phyloP scores from a whole-genome alignment of 1,284 basidiomycete genomes.

The Cutaneotrichosporon sp. region DNA sequence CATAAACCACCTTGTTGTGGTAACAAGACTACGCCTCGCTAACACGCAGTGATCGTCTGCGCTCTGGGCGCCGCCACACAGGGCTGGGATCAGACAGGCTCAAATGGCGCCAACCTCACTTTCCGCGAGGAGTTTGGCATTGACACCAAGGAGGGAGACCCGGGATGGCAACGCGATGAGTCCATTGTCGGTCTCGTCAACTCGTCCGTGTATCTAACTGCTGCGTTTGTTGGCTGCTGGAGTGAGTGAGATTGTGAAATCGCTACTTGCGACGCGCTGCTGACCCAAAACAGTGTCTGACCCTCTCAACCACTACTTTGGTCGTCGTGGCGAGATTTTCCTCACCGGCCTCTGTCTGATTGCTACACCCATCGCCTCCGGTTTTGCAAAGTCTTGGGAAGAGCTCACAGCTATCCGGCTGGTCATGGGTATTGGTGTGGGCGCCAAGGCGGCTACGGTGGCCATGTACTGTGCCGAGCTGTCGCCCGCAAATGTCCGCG shows the following conservation, averaged over 20 bases:
- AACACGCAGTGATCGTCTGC: conserved; percentile 22
- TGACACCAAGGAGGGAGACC: background rate
- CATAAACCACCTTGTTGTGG: too few species aligned
- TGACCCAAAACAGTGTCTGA: conserved; percentile 52
- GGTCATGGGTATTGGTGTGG: conserved; percentile 45
- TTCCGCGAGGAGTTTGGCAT: conserved; percentile 64
- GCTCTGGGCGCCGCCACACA: conserved; percentile 38
- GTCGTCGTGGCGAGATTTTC: conserved; percentile 72
- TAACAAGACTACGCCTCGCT: background rate
- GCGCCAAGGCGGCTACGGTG: conserved; percentile 51
- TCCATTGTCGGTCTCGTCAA: conserved; percentile 64
- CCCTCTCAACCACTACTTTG: conserved; percentile 64
- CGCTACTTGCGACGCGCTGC: too few species aligned
- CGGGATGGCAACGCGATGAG: conserved; percentile 7
- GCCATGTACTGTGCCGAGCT: conserved; percentile 46
- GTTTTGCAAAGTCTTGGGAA: conserved; percentile 57
- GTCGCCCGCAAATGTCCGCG: conserved; percentile 50
- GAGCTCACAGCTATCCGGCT: conserved; percentile 48
- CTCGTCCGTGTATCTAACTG: conserved; percentile 63
- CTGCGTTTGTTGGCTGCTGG: conserved; percentile 53
- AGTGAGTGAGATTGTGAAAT: too few species aligned
- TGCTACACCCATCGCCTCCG: conserved; percentile 48
- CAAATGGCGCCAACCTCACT: conserved; percentile 58
- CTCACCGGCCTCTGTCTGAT: conserved; percentile 54
- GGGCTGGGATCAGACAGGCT: conserved; percentile 44